Conservation (phyloP, 2,329 filamentous ascomycete genomes). For the Ambrosiella beaveri region DNA sequence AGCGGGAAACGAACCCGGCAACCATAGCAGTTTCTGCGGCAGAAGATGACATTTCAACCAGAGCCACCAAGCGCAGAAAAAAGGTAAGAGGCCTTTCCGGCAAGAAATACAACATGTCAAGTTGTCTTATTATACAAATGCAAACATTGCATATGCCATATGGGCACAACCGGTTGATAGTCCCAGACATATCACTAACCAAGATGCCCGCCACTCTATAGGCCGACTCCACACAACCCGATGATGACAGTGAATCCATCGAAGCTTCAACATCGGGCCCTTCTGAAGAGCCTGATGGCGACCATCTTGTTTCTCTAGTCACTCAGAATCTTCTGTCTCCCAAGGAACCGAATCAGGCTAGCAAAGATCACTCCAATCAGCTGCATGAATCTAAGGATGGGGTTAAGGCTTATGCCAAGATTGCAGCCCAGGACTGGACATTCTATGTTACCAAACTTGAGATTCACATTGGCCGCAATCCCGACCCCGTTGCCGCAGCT, state of each 20-base stretch:
- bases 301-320: conserved; percentile 38
- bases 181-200: too few species aligned
- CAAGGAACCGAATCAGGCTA: conserved; percentile 36
- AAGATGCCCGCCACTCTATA: too few species aligned
- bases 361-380: conserved; percentile 44
- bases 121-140: neutral
- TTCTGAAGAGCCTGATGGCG: conserved; percentile 30
- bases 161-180: too few species aligned
- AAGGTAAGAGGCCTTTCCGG: conserved; percentile 27
- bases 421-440: conserved; percentile 67
- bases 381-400: conserved; percentile 45
- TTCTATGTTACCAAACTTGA: conserved; percentile 64
- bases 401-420: conserved; percentile 64
- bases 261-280: conserved; percentile 26
- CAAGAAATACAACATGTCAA: neutral
- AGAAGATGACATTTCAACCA: conserved; percentile 40
- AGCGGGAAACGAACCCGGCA: conserved; percentile 18
- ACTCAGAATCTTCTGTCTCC: conserved; percentile 31
- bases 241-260: conserved; percentile 20
- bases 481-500: conserved; percentile 20
- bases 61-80: conserved; percentile 47
- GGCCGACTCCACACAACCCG: neutral
- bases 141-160: too few species aligned
- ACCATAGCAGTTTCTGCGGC: conserved; percentile 18
- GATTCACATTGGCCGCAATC: conserved; percentile 53